These are phyloP conservation scores for Zoysia japonica DNA, from an alignment of 176 grass and related monocot genomes.

Conservation along the genomic window DNA sequence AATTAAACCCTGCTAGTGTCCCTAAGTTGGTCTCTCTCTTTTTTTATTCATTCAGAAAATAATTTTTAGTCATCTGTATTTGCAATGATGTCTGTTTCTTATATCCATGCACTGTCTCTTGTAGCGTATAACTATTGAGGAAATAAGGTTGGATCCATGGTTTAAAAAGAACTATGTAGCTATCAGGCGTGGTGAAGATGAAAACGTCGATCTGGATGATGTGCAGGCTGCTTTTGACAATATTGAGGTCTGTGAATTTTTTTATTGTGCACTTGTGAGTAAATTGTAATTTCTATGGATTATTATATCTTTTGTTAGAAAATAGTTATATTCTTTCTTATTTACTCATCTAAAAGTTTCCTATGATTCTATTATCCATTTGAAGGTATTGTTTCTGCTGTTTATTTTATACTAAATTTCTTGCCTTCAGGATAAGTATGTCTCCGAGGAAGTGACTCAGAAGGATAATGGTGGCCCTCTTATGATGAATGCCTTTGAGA, in stretches of 20 bases:
- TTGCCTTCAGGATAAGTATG: slow-evolving; percentile 79
- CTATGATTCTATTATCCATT: slow-evolving; percentile 15
- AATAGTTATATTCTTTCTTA: slow-evolving; percentile 3
- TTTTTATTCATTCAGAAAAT: neutral
- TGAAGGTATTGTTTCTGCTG: slow-evolving; percentile 19
- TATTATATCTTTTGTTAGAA: neutral
- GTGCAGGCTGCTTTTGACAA: slow-evolving; percentile 88
- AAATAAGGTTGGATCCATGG: slow-evolving; percentile 76
- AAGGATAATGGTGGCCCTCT: slow-evolving; percentile 69
- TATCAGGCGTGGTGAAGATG: slow-evolving; percentile 56
- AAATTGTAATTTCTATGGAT: slow-evolving; percentile 5
- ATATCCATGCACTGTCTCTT: slow-evolving; percentile 25
- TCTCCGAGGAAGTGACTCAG: slow-evolving; percentile 66
- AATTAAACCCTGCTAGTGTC: neutral
- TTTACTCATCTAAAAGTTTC: neutral
- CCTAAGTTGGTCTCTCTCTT: neutral
- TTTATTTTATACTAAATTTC: slow-evolving; percentile 35
- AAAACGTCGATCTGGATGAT: slow-evolving; percentile 84
- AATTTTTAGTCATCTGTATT: slow-evolving; percentile 11
- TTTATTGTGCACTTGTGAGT: slow-evolving; percentile 14
- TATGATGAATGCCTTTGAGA: slow-evolving; percentile 99
- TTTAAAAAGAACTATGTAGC: slow-evolving; percentile 78
- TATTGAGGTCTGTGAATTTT: slow-evolving; percentile 68
- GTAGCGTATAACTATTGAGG: slow-evolving; percentile 76
- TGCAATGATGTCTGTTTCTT: slow-evolving; percentile 15